These are phyloP conservation scores for Mercurialis annua DNA, from an alignment of 345 rosid genomes.

Conservation along the genomic window DNA sequence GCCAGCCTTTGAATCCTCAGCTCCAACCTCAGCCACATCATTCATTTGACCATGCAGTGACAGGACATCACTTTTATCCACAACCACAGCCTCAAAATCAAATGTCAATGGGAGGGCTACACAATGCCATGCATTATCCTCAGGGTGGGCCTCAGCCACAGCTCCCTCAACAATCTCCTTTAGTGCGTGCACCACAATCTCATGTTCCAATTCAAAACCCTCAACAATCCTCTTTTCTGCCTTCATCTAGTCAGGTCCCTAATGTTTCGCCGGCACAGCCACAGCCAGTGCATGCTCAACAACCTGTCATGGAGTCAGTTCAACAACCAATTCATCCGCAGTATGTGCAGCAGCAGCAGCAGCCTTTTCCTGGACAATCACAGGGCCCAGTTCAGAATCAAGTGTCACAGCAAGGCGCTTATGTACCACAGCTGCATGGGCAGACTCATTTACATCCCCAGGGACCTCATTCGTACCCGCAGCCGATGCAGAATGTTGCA, in stretches of 20 bases:
- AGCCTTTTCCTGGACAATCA: constrained; percentile 44
- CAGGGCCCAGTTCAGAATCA: constrained; percentile 37
- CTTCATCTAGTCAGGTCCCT: constrained; percentile 34
- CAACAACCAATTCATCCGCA: constrained; percentile 45
- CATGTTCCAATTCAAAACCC: constrained; percentile 37
- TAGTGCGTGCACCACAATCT: constrained; percentile 39
- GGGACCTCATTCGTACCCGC: constrained; percentile 36
- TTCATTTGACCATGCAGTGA: constrained; percentile 40
- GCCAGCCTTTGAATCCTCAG: constrained; percentile 34
- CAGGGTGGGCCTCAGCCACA: constrained; percentile 40
- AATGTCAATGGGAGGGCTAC: constrained; percentile 35
- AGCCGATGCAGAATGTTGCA: constrained; percentile 39
- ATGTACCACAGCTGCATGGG: constrained; percentile 35
- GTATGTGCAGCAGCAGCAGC: constrained; percentile 39
- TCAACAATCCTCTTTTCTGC: constrained; percentile 39
- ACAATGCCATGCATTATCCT: constrained; percentile 30
- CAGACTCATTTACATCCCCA: constrained; percentile 46
- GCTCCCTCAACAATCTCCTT: constrained; percentile 43
- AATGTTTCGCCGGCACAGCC: constrained; percentile 33
- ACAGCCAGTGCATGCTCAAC: constrained; percentile 39
- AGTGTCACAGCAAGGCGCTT: constrained; percentile 35
- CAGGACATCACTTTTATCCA: constrained; percentile 52
- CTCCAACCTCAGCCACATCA: constrained; percentile 37
- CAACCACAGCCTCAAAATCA: constrained; percentile 44
- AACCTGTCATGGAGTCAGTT: constrained; percentile 35